Evolutionary conservation across 148 eudicot species (phyloP), one percentile per base, ranked within the genome.

Genomic region (Diospyros kaki): DNA sequence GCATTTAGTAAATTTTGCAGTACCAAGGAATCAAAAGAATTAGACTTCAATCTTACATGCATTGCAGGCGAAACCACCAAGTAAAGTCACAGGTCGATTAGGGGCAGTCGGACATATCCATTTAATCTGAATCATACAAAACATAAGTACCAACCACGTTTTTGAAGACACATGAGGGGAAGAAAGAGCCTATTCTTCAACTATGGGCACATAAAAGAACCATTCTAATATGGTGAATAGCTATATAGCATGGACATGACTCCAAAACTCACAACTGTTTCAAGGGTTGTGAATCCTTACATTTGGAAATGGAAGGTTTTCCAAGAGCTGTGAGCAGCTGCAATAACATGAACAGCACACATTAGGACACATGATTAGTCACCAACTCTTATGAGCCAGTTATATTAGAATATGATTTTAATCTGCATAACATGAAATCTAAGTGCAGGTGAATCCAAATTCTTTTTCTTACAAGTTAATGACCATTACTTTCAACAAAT

Each of bases 61-160:
- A 76, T 97, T 80, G 82, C 99, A 95, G 52, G 94, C 78, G 83
- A 88, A 91, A 82, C 99, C 99, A 81, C 97, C 98, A n/a, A 95
- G 86, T 58, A 89, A 54, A 63, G 92, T 81, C 46, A 95, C 99
- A 40, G 99, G 89, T 6, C 99, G 99, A 77, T 93, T 93, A 46
- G 99, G 99, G 77, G 99, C 99, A 75, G 99, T 95, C 52, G 99
- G 99, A 70, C 98, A 95, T 66, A 95, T 95, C 91, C 96, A 95
- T 81, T 95, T 95, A 67, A 95, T 84, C 99, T 95, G 89, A 84
- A 84, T 77, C 48, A 73, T 43, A 45, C 18, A 58, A 39, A 72
- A 38, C 39, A 67, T 45, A 5, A 6, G 10, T 62, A 52, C 38
- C 43, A 7, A 72, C 52, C 10, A 50, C 39, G 38, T 59, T 50